Evolutionary conservation across 2,329 filamentous ascomycete species (phyloP), one percentile per base, ranked within the genome.

Genomic region (Dendryphion nanum): DNA sequence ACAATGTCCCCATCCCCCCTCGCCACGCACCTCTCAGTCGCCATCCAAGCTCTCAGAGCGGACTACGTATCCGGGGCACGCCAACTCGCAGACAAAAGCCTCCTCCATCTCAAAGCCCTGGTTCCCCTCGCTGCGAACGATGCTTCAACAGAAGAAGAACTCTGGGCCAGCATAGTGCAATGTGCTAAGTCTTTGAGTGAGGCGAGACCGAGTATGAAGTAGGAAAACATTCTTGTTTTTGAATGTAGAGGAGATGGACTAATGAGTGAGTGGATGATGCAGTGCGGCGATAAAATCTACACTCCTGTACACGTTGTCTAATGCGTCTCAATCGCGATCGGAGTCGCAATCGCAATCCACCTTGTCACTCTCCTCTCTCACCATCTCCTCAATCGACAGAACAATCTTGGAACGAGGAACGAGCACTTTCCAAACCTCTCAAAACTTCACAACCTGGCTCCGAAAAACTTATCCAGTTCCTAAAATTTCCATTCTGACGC

Each of bases 111-210:
- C 17, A 61, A 68, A 5, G 63, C 75, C 7, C 64, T 81, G 3
- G 37, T 50, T 20, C 56, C 76, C 2, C 32, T 46, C 2, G 43
- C 44, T 2, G 44, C 50, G 2, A 35, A 53, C 7, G 45, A 39
- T n/a, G 46, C 53, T 2, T 38, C 44, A 3, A 43, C 36, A 14
- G 35, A 57, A 15, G 52, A 71, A 1, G 59, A 57, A 5, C 81
- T 79, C 73, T 85, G 81, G 65, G 71, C 69, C 2, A 77, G 74
- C 2, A 31, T 43, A 4, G 85, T 82, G 76, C 77, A 83, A 56
- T 63, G 86, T 1, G 79, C 77, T 61, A 82, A 82, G 51, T 81
- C 82, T 10, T 37, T 59, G 8, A 28, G 37, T 14, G 33, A 14
- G 37, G 79, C 80, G 0, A 73, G 80, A n/a, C 79, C 81, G 45